These are phyloP conservation scores for Cicer cuneatum DNA, from an alignment of 306 rosid genomes.

Conservation along the genomic window DNA sequence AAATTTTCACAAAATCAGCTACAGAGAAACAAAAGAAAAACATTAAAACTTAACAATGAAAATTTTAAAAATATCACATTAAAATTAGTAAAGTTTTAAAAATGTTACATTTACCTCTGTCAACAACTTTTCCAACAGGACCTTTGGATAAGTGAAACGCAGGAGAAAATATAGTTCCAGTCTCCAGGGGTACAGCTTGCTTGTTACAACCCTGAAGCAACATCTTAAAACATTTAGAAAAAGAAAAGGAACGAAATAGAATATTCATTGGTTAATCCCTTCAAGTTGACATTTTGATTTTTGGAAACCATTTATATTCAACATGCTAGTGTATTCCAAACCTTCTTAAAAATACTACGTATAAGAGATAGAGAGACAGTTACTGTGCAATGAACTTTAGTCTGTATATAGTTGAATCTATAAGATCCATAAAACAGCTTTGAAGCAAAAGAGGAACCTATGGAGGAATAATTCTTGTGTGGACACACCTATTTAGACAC, in stretches of 20 bases:
- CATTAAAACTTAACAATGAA: slow-evolving; percentile 33
- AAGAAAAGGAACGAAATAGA: not conserved
- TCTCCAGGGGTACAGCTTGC: slow-evolving; percentile 52
- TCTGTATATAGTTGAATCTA: slow-evolving; percentile 9
- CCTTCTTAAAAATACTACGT: slow-evolving; percentile 25
- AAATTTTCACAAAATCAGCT: slow-evolving; percentile 77
- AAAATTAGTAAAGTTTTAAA: slow-evolving; percentile 33
- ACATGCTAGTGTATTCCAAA: slow-evolving; percentile 16
- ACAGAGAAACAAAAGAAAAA: slow-evolving; percentile 49
- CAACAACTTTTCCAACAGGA: slow-evolving; percentile 60
- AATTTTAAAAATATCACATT: slow-evolving; percentile 29
- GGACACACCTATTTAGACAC: too few relatives aligned
- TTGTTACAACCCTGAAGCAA: slow-evolving; percentile 61
- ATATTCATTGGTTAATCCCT: slow-evolving; percentile 7
- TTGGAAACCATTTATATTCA: slow-evolving; percentile 20
- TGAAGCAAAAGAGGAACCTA: slow-evolving; percentile 26
- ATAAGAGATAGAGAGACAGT: slow-evolving; percentile 9
- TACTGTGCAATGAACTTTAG: not conserved
- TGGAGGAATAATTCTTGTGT: not conserved
- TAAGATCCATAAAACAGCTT: slow-evolving; percentile 24
- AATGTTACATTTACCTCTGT: slow-evolving; percentile 67
- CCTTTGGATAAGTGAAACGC: slow-evolving; percentile 74
- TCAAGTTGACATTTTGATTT: slow-evolving; percentile 35
- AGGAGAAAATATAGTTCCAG: slow-evolving; percentile 93
- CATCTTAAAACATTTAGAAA: slow-evolving; percentile 14